Evolutionary conservation across 169 alveolate genomes (phyloP).

Genomic region (Perkinsus olseni): DNA sequence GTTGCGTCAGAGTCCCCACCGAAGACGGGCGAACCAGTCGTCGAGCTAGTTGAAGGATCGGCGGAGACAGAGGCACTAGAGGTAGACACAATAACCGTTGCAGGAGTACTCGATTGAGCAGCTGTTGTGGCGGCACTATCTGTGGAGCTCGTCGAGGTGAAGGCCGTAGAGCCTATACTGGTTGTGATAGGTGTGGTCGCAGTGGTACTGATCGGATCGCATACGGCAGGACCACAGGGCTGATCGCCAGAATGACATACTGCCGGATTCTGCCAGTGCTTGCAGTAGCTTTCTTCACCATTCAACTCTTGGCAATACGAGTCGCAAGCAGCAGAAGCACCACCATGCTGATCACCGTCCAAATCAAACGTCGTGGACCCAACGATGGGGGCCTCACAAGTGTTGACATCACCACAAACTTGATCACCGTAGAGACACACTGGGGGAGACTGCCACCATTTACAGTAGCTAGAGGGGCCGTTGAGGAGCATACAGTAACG

Average conservation of each 20-base stretch:
- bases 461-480: background rate
- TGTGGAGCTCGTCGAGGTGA: background rate
- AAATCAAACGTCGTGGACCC: background rate
- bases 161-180: background rate
- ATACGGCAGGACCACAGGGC: background rate
- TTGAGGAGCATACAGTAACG: background rate
- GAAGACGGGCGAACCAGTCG: background rate
- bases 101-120: background rate
- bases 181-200: background rate
- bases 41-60: too few species aligned
- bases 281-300: background rate
- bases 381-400: background rate
- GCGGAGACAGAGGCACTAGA: too few species aligned
- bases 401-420: background rate
- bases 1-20: background rate
- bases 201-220: background rate
- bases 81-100: too few species aligned
- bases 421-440: background rate
- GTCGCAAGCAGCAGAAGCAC: background rate
- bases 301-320: background rate
- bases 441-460: background rate
- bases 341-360: background rate
- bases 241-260: background rate
- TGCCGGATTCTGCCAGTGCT: background rate
- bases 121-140: background rate